Percentiles rank a stretch among this genome's conserved stretches.
Evolutionary conservation across 2,329 filamentous ascomycete species (phyloP).

Genomic region (Chaetomium sp.): DNA sequence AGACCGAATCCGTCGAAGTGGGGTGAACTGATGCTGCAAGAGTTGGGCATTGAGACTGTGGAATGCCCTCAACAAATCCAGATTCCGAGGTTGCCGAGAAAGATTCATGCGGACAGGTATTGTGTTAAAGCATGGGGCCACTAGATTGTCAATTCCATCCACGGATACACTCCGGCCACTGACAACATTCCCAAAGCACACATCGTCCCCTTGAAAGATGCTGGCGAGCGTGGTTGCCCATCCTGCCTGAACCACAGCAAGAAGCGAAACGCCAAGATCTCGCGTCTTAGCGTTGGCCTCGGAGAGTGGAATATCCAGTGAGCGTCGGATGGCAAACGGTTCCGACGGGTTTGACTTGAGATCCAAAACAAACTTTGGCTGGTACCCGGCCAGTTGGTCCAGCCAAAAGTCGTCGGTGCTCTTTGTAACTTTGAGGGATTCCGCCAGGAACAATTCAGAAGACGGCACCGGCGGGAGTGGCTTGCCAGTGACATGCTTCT

Average conservation of each 20-base stretch:
- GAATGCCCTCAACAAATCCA: slow-evolving; percentile 52
- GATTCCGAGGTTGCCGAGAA: slow-evolving; percentile 40
- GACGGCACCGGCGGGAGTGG: slow-evolving; percentile 43
- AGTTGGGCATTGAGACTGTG: slow-evolving; percentile 56
- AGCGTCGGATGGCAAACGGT: slow-evolving; percentile 19
- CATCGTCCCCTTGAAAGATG: slow-evolving; percentile 50
- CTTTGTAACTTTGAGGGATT: slow-evolving; percentile 44
- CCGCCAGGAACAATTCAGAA: slow-evolving; percentile 58
- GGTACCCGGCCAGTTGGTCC: slow-evolving; percentile 46
- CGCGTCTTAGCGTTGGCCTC: slow-evolving; percentile 45
- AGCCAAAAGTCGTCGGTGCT: slow-evolving; percentile 61
- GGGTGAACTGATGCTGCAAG: slow-evolving; percentile 65
- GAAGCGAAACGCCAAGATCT: slow-evolving; percentile 51
- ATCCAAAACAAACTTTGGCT: slow-evolving; percentile 23
- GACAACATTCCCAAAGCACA: slow-evolving; percentile 84
- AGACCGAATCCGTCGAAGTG: slow-evolving; percentile 64
- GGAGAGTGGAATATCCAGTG: slow-evolving; percentile 33
- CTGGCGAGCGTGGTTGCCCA: slow-evolving; percentile 62
- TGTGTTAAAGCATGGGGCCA: slow-evolving; percentile 93
- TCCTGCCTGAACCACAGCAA: slow-evolving; percentile 63
- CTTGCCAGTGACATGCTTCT: slow-evolving; percentile 46
- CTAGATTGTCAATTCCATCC: slow-evolving; percentile 60
- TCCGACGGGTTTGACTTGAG: neutral
- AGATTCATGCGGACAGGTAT: slow-evolving; percentile 62
- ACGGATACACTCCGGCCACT: slow-evolving; percentile 66